Base-by-base conservation (phyloP, 768 basidiomycete species). In the Tulasnella calospora region DNA sequence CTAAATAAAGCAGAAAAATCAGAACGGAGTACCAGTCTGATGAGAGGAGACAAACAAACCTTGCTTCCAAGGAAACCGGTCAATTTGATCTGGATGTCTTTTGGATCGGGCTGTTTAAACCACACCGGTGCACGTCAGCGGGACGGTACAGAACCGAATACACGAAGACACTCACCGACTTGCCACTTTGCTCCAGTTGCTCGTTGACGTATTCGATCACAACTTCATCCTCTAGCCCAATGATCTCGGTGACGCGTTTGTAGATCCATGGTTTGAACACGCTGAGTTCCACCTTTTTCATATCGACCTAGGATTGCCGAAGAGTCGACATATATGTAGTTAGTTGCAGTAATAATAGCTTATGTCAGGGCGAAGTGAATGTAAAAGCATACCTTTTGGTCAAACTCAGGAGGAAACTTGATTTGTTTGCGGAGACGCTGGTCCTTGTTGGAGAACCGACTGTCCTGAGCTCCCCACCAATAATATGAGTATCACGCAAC, bases 161-260 rank as follows among this genome's bases (percentile, higher is more conserved):
- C 23, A 36, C 71, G 70, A 7, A 38, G 0, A 51, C n/a, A 84
- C 92, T 81, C 80, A 97, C 96, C n/a, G 93, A 92, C 80, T 92
- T 89, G 21, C 89, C 88, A 71, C 90, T 87, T 81, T 98, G 94
- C 83, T 99, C 98, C 7, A 99, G 86, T 27, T 99, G 87, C 23
- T 95, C 95, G 90, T 95, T 94, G 23, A 95, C 95, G 83, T 98
- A 99, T 83, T 98, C 97, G 38, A 98, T 91, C 57, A 99, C 92
- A 61, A 99, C 92, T 83, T 99, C 98, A 84, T 99, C 98, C 82
- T 99, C 98, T 47, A 99, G 90, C 2, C 96, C 95, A 61, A 96
- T 90, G 30, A 98, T 88, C 78, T 96, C 94, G 3, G 92, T 89
- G 78, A 98, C 92, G 84, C 94, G 93, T 87, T 95, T 95, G 19